These are phyloP conservation scores for Exsudoporus frostii DNA, from an alignment of 768 basidiomycete species.

Conservation along the genomic window DNA sequence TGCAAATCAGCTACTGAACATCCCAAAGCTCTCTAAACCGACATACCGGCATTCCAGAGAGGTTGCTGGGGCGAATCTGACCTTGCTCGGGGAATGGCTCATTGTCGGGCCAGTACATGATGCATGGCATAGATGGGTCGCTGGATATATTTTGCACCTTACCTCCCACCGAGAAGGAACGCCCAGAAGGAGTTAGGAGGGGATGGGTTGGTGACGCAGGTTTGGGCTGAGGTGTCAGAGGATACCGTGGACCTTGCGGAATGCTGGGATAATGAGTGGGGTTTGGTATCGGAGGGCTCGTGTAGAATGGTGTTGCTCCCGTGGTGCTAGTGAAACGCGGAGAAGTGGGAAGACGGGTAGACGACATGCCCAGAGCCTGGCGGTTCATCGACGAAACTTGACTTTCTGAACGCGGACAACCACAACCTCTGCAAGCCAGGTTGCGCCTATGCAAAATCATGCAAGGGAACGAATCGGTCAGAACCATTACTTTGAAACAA, in stretches of 20 bases:
- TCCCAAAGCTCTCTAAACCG: not conserved
- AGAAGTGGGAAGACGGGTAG: conserved; percentile 23
- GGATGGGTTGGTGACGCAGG: conserved; percentile 52
- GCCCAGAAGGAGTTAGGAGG: conserved; percentile 79
- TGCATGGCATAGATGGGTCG: conserved; percentile 69
- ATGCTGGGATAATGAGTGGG: conserved; percentile 29
- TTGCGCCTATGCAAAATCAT: conserved; percentile 66
- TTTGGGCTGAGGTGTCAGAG: conserved; percentile 34
- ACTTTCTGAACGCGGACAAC: conserved; percentile 50
- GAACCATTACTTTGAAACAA: conserved; percentile 32
- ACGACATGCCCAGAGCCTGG: conserved; percentile 25
- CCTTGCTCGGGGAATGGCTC: conserved; percentile 78
- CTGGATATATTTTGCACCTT: conserved; percentile 75
- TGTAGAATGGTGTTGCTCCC: conserved; percentile 15
- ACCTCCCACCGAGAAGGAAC: conserved; percentile 72
- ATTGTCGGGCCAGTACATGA: conserved; percentile 92
- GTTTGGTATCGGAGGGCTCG: conserved; percentile 23
- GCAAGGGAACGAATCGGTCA: conserved; percentile 48
- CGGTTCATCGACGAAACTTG: conserved; percentile 31
- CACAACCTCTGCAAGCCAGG: conserved; percentile 73
- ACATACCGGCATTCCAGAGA: conserved; percentile 55
- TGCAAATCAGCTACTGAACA: not conserved
- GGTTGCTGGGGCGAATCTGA: conserved; percentile 63
- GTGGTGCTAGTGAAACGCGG: conserved; percentile 23
- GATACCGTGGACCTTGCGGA: conserved; percentile 24